These are phyloP conservation scores for Nepenthes gracilis DNA, from an alignment of 148 eudicot species.

Conservation along the genomic window DNA sequence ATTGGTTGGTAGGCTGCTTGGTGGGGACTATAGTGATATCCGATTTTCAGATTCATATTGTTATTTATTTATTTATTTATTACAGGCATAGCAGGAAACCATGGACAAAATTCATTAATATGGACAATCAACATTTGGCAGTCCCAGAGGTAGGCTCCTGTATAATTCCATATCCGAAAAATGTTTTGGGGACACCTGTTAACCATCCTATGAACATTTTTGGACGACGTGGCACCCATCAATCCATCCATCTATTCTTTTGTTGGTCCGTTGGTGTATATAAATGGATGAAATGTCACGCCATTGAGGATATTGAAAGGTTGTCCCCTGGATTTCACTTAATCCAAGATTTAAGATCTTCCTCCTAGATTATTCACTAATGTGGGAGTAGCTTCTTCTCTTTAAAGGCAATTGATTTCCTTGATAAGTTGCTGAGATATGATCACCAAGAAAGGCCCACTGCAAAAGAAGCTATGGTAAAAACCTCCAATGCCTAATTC, in stretches of 20 bases:
- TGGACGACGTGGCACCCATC: no score
- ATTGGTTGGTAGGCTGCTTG: no score
- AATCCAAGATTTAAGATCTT: neutral
- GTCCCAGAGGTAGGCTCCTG: constrained; percentile 55
- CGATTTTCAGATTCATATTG: neutral
- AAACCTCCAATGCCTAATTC: neutral
- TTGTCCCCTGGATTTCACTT: neutral
- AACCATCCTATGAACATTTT: no score
- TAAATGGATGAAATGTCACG: no score
- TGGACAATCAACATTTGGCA: constrained; percentile 85
- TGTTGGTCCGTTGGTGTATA: no score
- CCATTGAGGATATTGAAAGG: constrained; percentile 23
- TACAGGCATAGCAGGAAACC: constrained; percentile 81
- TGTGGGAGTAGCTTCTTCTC: constrained; percentile 1
- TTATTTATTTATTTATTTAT: neutral
- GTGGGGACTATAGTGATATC: no score
- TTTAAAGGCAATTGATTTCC: constrained; percentile 79
- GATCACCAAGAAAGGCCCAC: constrained; percentile 96
- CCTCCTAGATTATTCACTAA: neutral
- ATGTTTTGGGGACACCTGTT: neutral
- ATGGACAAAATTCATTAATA: constrained; percentile 71
- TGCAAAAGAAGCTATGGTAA: constrained; percentile 97
- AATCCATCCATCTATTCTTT: no score
- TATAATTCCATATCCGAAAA: neutral
- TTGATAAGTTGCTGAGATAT: constrained; percentile 79